Conservation (phyloP, 768 basidiomycete species). For the Trametes coccinea region DNA sequence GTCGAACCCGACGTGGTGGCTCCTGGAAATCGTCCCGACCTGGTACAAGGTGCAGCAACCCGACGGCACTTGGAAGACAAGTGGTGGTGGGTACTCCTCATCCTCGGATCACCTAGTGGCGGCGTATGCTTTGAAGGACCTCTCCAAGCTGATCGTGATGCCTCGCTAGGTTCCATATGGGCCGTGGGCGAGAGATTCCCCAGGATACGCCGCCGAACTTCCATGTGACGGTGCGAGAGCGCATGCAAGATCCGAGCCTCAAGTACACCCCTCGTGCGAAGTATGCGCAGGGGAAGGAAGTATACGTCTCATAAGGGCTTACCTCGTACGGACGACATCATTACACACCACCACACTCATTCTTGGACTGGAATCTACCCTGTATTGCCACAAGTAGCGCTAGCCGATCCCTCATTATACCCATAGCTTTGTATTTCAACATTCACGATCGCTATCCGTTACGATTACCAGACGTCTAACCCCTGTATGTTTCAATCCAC, state of each 20-base stretch:
- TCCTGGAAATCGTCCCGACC: constrained; percentile 67
- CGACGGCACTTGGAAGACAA: constrained; percentile 53
- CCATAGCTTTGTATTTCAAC: too few species aligned
- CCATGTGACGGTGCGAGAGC: constrained; percentile 61
- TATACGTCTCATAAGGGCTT: constrained; percentile 43
- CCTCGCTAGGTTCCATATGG: constrained; percentile 49
- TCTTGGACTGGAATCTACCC: too few species aligned
- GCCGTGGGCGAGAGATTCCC: constrained; percentile 54
- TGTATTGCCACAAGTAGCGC: too few species aligned
- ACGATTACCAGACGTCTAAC: too few species aligned
- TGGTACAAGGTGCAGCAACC: constrained; percentile 57
- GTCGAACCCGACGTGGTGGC: constrained; percentile 56
- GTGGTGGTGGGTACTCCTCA: constrained; percentile 48
- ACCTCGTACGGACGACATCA: neutral
- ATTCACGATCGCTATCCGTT: too few species aligned
- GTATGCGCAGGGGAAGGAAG: constrained; percentile 49
- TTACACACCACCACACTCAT: too few species aligned
- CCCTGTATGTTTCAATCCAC: too few species aligned
- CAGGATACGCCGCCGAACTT: constrained; percentile 50
- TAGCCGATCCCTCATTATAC: too few species aligned
- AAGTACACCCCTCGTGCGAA: constrained; percentile 60
- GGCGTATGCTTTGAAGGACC: neutral
- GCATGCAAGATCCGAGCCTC: constrained; percentile 48
- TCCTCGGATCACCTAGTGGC: neutral
- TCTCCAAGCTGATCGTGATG: neutral